phyloP scores from a whole-genome alignment of 371 early-diverging fungal genomes.

The Rhizopus arrhizus region DNA sequence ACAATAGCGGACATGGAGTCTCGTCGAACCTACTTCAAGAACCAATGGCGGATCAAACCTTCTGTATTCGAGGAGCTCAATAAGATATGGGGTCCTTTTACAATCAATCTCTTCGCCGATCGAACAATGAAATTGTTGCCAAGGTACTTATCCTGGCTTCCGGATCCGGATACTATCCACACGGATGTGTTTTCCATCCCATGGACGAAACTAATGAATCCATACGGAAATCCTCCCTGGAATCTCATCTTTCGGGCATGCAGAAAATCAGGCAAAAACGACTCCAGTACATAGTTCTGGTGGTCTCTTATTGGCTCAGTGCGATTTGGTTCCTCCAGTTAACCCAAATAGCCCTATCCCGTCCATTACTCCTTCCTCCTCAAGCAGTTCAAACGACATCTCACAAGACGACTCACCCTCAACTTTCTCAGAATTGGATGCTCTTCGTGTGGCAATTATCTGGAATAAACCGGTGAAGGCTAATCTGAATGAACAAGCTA shows the following conservation, averaged over 20 bases:
- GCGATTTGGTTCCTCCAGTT: constrained; percentile 27
- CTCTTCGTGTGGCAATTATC: not conserved
- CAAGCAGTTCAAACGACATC: not conserved
- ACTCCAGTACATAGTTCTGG: constrained; percentile 19
- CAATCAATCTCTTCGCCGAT: constrained; percentile 30
- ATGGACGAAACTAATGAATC: not conserved
- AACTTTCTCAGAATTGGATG: not conserved
- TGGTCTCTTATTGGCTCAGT: constrained; percentile 22
- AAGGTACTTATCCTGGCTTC: constrained; percentile 24
- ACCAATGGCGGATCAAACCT: constrained; percentile 13
- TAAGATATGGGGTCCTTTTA: constrained; percentile 14
- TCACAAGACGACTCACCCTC: not conserved
- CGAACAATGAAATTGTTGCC: constrained; percentile 14
- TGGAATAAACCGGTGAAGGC: too few relatives aligned
- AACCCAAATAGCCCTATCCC: constrained; percentile 5
- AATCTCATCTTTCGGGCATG: not conserved
- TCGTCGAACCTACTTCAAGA: constrained; percentile 12
- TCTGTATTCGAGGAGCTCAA: constrained; percentile 11
- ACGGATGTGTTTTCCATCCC: not conserved
- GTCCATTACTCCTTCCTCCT: not conserved
- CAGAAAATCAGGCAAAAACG: not conserved
- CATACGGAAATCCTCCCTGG: not conserved
- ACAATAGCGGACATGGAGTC: constrained; percentile 22
- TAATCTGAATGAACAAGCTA: too few relatives aligned
- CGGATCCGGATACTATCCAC: constrained; percentile 10